Conservation (phyloP, 805 yeast species). For the Ascoidea rubescens region DNA sequence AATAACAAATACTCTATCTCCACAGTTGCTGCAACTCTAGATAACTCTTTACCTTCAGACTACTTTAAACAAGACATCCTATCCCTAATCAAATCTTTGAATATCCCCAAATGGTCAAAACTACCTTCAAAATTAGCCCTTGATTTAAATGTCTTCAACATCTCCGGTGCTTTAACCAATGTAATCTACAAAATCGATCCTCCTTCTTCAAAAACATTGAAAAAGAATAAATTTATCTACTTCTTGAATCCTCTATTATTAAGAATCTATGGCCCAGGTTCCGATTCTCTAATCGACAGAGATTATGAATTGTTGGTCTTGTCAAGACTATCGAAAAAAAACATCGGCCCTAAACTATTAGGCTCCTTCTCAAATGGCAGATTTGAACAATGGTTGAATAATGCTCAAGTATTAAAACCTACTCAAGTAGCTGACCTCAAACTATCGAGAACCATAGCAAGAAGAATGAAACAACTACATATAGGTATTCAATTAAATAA, state of each 20-base stretch:
- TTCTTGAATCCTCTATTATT: constrained; percentile 51
- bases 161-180: constrained; percentile 90
- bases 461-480: constrained; percentile 94
- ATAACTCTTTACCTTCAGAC: constrained; percentile 67
- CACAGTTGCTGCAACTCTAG: constrained; percentile 45
- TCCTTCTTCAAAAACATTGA: constrained; percentile 22
- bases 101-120: constrained; percentile 70
- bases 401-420: constrained; percentile 65
- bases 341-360: constrained; percentile 77
- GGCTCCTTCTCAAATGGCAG: constrained; percentile 91
- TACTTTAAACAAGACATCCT: constrained; percentile 76
- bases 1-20: constrained; percentile 21
- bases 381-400: constrained; percentile 81
- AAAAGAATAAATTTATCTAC: constrained; percentile 21
- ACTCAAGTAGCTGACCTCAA: constrained; percentile 63
- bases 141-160: constrained; percentile 42
- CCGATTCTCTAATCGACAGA: constrained; percentile 75
- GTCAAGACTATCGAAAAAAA: constrained; percentile 56
- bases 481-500: constrained; percentile 53
- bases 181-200: constrained; percentile 70
- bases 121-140: constrained; percentile 22
- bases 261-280: constrained; percentile 82
- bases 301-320: constrained; percentile 63
- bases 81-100: constrained; percentile 44
- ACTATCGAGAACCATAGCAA: constrained; percentile 72